Base-by-base conservation (phyloP, 2,329 filamentous ascomycete genomes). In the Fusarium nanum region DNA sequence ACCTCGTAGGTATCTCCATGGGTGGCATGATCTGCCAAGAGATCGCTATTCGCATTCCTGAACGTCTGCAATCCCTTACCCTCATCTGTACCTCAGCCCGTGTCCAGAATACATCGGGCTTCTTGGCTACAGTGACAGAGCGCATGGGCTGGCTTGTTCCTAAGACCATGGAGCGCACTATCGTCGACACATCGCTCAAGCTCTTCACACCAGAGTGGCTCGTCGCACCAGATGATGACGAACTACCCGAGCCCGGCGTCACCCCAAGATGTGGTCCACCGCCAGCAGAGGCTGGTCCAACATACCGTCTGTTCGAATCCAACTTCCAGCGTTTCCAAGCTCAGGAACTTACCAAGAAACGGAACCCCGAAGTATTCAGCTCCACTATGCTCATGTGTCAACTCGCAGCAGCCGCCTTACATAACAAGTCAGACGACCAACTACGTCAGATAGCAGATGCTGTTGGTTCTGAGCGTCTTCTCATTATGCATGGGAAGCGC, bases 1-100 rank as follows among this genome's bases (percentile, higher is more conserved):
- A 97, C 81, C 78, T 97, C 55, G 84, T 92, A 34, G 94, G 93
- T 59, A 89, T 95, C 70, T 93, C 91, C 63, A 92, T 97, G 87
- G 93, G 93, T 68, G 93, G 94, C 75, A 97, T 97, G 94, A 95
- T 97, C 74, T 89, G 92, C 4, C 94, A 97, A 80, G 94, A 97
- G 81, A 76, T 97, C 6, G 88, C 86, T 23, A 83, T 80, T 71
- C 78, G 83, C n/a, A 80, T 83, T 30, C 88, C 89, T 0, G 67
- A 80, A 14, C 82, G 86, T 48, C 77, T 92, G 56, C 81, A 82
- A 25, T 87, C 85, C 18, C 81, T 93, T 20, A 85, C 81, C 34
- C 84, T 93, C 5, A 79, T 90, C 67, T 89, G 86, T 77, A 92
- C 90, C 4, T 87, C 89, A 2, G 86, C 89, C 7, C 77, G 78